phyloP scores from a whole-genome alignment of 805 yeast species.

The Cyberlindnera samutprakarnensis region DNA sequence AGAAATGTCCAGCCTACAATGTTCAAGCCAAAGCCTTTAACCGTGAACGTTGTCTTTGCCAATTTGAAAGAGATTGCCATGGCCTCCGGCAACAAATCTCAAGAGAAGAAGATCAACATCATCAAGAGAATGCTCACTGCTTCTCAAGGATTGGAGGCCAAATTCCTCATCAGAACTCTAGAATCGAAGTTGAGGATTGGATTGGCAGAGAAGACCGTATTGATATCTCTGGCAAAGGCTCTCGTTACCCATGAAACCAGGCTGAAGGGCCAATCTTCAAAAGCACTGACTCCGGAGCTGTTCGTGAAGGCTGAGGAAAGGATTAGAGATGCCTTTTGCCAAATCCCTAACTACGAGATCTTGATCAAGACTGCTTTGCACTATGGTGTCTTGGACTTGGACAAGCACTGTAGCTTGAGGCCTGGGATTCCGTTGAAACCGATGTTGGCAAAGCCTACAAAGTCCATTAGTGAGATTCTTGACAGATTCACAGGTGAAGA shows the following conservation, averaged over 20 bases:
- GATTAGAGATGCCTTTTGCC: slow-evolving; percentile 80
- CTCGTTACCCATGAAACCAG: slow-evolving; percentile 53
- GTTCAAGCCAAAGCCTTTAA: slow-evolving; percentile 84
- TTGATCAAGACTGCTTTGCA: slow-evolving; percentile 59
- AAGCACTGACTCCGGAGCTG: slow-evolving; percentile 29
- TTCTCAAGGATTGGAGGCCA: slow-evolving; percentile 82
- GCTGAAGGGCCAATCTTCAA: slow-evolving; percentile 19
- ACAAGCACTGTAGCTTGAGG: slow-evolving; percentile 62
- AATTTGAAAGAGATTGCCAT: slow-evolving; percentile 72
- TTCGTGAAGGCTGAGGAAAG: slow-evolving; percentile 65
- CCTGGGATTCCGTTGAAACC: slow-evolving; percentile 97
- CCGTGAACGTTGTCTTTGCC: slow-evolving; percentile 64
- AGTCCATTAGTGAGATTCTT: slow-evolving; percentile 83
- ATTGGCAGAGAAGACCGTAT: slow-evolving; percentile 87
- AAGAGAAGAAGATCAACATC: slow-evolving; percentile 63
- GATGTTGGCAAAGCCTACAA: slow-evolving; percentile 97
- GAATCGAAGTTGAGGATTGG: slow-evolving; percentile 94
- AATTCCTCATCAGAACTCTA: slow-evolving; percentile 78
- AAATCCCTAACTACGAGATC: slow-evolving; percentile 83
- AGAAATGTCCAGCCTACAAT: slow-evolving; percentile 83
- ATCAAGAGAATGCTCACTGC: slow-evolving; percentile 83
- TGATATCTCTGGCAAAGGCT: slow-evolving; percentile 80
- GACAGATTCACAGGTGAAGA: slow-evolving; percentile 79
- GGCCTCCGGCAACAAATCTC: slow-evolving; percentile 75
- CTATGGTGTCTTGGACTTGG: slow-evolving; percentile 59